phyloP scores from a whole-genome alignment of 2,329 filamentous ascomycete species.

The Akanthomyces uredinophilus region DNA sequence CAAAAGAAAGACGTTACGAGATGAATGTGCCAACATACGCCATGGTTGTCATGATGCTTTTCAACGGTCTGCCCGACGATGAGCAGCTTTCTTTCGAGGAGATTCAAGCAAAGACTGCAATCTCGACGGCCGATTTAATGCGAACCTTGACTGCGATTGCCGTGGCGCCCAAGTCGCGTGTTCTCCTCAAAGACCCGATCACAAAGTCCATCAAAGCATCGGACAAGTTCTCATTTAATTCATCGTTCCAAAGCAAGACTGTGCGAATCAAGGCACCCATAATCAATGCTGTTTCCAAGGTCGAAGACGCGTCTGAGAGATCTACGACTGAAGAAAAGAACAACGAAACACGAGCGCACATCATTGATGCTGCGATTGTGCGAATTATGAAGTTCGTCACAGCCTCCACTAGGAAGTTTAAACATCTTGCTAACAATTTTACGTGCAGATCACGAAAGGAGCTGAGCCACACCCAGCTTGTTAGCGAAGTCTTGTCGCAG shows the following conservation, averaged over 20 bases:
- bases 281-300: slow-evolving; percentile 74
- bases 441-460: slow-evolving; percentile 65
- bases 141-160: slow-evolving; percentile 77
- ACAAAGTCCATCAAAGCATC: slow-evolving; percentile 70
- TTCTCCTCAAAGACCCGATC: slow-evolving; percentile 75
- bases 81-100: slow-evolving; percentile 61
- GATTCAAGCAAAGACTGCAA: slow-evolving; percentile 76
- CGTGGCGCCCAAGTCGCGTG: slow-evolving; percentile 74
- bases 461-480: slow-evolving; percentile 61
- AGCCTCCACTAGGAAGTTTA: background rate
- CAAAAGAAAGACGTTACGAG: slow-evolving; percentile 72
- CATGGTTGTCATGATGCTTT: slow-evolving; percentile 84
- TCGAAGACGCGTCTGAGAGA: slow-evolving; percentile 67
- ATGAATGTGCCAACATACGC: slow-evolving; percentile 88
- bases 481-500: slow-evolving; percentile 68
- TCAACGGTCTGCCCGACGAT: slow-evolving; percentile 66
- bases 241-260: slow-evolving; percentile 73
- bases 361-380: slow-evolving; percentile 72
- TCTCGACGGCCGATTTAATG: slow-evolving; percentile 67
- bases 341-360: slow-evolving; percentile 63
- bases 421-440: slow-evolving; percentile 24
- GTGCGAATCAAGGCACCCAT: slow-evolving; percentile 87
- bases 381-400: slow-evolving; percentile 81
- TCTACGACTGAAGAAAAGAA: slow-evolving; percentile 72
- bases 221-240: slow-evolving; percentile 80